Base-by-base conservation (phyloP, 371 early-diverging fungal species). In the Parasitella parasitica region DNA sequence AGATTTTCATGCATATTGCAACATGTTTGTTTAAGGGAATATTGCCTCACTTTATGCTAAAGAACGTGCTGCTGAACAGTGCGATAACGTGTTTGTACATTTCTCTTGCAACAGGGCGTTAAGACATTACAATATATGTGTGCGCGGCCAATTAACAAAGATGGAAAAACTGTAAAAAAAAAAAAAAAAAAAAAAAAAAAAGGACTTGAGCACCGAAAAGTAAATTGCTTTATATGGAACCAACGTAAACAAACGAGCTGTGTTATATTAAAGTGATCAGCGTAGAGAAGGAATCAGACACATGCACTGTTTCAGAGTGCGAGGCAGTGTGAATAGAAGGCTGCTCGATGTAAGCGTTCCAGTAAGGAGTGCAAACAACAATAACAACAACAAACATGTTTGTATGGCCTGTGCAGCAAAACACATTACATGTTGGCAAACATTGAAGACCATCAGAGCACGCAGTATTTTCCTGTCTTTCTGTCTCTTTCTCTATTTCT, bases 381-480 rank as follows among this genome's bases (percentile, higher is more conserved):
- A n/a, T n/a, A n/a, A n/a, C n/a, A 54, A 54, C 22, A 55, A 55
- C 55, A 59, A 59, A 59, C 59, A 59, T 59, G 35, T 36, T 48
- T 24, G 36, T 35, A 43, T 59, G 59, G 59, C 59, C 59, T 59
- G 59, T 59, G 59, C 59, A 49, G 59, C 49, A 43, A 20, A 32
- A 18, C 6, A 43, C 22, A 18, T 16, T 43, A 43, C 22, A 43
- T 43, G 43, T 43, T 20, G 22, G 43, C 43, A 59, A 59, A 59
- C 59, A 59, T 59, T 59, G 59, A 36, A 37, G 24, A 36, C 49
- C 49, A 49, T 59, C 50, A 59, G 48, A 35, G 59, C 59, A 59
- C 59, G 50, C 37, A 49, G 26, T 36, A 24, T 48, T 55, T 37
- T n/a, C 39, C 39, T 54, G 54, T 54, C 12, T 36, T 16, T 22